Evolutionary conservation across 805 yeast genomes (phyloP).

Genomic region (Diddensiella transvaalensis): DNA sequence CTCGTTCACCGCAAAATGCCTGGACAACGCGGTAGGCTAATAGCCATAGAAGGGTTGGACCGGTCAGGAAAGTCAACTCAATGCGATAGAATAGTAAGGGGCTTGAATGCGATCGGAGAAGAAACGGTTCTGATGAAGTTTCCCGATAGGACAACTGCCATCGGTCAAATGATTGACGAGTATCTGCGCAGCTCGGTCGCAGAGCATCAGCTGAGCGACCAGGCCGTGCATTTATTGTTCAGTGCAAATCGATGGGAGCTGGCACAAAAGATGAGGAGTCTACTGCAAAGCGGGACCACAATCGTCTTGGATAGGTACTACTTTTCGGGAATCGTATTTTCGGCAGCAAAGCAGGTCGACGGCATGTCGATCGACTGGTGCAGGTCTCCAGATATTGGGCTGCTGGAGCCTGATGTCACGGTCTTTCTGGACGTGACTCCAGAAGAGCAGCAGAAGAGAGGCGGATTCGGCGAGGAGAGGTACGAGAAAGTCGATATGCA

Average conservation of each 20-base stretch:
- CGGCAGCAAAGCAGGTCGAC: conserved; percentile 61
- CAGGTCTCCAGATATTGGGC: conserved; percentile 70
- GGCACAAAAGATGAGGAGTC: conserved; percentile 42
- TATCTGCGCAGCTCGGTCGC: conserved; percentile 51
- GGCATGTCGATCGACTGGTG: conserved; percentile 76
- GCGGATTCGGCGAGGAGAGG: conserved; percentile 91
- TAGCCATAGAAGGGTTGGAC: conserved; percentile 89
- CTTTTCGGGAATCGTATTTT: conserved; percentile 90
- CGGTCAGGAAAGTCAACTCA: conserved; percentile 95
- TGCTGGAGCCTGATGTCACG: conserved; percentile 82
- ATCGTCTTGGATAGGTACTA: conserved; percentile 83
- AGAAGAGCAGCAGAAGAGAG: conserved; percentile 45
- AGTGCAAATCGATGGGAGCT: conserved; percentile 95
- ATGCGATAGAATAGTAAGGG: conserved; percentile 40
- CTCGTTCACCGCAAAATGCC: neutral
- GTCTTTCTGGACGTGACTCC: conserved; percentile 65
- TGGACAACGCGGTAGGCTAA: conserved; percentile 58
- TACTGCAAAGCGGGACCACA: conserved; percentile 50
- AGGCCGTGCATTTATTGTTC: conserved; percentile 81
- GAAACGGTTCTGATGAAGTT: conserved; percentile 61
- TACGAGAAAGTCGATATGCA: conserved; percentile 80
- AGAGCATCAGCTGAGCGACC: conserved; percentile 53
- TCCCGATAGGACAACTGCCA: conserved; percentile 81
- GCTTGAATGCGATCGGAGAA: conserved; percentile 30
- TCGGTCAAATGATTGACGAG: conserved; percentile 73